Conservation (phyloP, 176 grass and related monocot species). For the Pontederia crassipes region DNA sequence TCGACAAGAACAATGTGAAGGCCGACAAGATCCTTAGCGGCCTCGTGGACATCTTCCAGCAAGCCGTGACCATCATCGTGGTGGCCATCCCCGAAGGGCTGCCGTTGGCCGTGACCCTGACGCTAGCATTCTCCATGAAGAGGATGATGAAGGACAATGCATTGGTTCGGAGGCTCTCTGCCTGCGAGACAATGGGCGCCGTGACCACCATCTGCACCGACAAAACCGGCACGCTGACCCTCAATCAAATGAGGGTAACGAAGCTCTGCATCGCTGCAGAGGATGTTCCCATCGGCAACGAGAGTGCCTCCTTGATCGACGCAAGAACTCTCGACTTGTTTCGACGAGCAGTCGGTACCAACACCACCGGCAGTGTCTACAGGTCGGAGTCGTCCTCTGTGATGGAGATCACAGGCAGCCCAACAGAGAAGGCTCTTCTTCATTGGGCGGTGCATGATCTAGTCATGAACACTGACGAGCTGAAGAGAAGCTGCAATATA, state of each 20-base stretch:
- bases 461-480: constrained; percentile 27
- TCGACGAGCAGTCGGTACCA: constrained; percentile 43
- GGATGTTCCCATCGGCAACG: background rate
- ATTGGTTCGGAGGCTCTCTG: constrained; percentile 65
- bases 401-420: constrained; percentile 61
- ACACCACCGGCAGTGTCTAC: constrained; percentile 76
- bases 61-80: constrained; percentile 81
- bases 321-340: constrained; percentile 18
- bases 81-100: constrained; percentile 83
- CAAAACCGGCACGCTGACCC: constrained; percentile 79
- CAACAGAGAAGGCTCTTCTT: constrained; percentile 94
- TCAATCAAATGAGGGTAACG: constrained; percentile 72
- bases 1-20: constrained; percentile 28
- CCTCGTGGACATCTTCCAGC: constrained; percentile 59
- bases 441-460: constrained; percentile 53
- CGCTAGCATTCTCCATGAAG: constrained; percentile 90
- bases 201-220: constrained; percentile 83
- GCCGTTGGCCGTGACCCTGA: constrained; percentile 76
- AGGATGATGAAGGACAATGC: constrained; percentile 89
- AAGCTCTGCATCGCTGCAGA: constrained; percentile 62
- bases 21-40: constrained; percentile 35
- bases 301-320: background rate
- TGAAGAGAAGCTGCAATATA: constrained; percentile 40
- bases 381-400: constrained; percentile 20
- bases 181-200: constrained; percentile 88